Evolutionary conservation across 495 filamentous ascomycete species (phyloP).

Genomic region (Daldinia caldariorum): DNA sequence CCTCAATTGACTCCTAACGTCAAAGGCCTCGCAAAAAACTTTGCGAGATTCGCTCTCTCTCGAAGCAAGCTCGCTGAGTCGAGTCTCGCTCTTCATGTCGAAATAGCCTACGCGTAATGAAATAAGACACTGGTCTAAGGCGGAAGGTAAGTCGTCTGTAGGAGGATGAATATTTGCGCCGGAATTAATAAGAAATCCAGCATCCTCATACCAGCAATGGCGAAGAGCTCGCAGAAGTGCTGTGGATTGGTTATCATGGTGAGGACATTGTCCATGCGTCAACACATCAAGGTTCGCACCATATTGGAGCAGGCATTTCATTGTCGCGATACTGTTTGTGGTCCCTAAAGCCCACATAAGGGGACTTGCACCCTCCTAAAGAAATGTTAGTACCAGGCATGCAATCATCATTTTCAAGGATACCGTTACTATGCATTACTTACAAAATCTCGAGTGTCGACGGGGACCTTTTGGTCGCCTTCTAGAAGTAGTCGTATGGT

Average conservation of each 20-base stretch:
- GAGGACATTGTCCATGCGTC: not conserved
- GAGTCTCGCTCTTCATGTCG: too few relatives aligned
- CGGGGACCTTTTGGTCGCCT: not conserved
- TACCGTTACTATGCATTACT: not conserved
- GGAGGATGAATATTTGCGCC: not conserved
- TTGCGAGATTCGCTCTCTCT: too few relatives aligned
- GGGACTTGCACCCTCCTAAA: not conserved
- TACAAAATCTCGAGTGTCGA: not conserved
- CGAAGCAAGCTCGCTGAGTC: too few relatives aligned
- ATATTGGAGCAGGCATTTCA: not conserved
- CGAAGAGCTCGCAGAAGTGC: not conserved
- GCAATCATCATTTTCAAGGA: not conserved
- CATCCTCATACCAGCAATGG: not conserved
- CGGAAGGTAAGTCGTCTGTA: not conserved
- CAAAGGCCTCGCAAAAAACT: not conserved
- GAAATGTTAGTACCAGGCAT: not conserved
- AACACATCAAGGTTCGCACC: not conserved
- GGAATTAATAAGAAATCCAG: not conserved
- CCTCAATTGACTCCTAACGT: not conserved
- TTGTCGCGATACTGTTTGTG: not conserved
- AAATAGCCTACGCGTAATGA: not conserved
- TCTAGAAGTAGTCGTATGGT: not conserved
- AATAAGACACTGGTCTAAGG: not conserved
- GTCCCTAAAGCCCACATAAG: conserved; percentile 2
- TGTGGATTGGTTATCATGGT: not conserved